Percentiles rank a stretch among this genome's conserved stretches.
These are phyloP conservation scores for Colletotrichum incanum DNA, from an alignment of 2,329 filamentous ascomycete species.

Conservation along the genomic window DNA sequence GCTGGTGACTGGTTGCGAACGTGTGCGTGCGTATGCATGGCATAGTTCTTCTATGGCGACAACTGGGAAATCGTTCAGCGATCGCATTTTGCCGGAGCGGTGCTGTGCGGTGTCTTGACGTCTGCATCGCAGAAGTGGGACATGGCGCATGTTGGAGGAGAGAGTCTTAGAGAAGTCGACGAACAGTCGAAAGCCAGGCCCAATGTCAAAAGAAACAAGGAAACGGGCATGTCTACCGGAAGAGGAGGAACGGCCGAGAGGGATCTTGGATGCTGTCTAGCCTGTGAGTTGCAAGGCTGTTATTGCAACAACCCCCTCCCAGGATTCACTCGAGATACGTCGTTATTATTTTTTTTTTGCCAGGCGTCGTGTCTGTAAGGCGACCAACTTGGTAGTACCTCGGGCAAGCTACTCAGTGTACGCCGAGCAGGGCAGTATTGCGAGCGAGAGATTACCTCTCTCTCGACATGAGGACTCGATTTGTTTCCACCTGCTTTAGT, in stretches of 20 bases:
- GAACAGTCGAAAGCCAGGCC: background rate
- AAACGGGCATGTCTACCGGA: background rate
- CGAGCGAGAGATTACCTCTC: background rate
- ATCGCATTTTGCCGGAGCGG: background rate
- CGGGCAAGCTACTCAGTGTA: background rate
- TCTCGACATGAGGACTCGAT: background rate
- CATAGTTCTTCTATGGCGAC: background rate
- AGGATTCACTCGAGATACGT: background rate
- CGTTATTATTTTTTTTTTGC: background rate
- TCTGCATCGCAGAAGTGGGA: constrained; percentile 2
- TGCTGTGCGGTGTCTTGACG: background rate
- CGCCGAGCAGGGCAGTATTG: background rate
- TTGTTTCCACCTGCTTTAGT: background rate
- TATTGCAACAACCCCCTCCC: background rate
- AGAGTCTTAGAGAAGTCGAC: background rate
- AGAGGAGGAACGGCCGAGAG: constrained; percentile 7
- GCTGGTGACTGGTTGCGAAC: background rate
- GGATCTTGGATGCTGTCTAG: background rate
- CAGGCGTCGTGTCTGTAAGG: background rate
- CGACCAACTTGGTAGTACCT: background rate
- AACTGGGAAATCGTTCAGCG: background rate
- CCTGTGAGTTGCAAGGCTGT: constrained; percentile 1
- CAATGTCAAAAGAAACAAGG: background rate
- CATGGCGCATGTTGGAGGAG: background rate
- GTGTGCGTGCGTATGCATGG: too few relatives aligned